These are phyloP conservation scores for Saksenaea oblongispora DNA, from an alignment of 371 early-diverging fungal genomes.

Conservation along the genomic window DNA sequence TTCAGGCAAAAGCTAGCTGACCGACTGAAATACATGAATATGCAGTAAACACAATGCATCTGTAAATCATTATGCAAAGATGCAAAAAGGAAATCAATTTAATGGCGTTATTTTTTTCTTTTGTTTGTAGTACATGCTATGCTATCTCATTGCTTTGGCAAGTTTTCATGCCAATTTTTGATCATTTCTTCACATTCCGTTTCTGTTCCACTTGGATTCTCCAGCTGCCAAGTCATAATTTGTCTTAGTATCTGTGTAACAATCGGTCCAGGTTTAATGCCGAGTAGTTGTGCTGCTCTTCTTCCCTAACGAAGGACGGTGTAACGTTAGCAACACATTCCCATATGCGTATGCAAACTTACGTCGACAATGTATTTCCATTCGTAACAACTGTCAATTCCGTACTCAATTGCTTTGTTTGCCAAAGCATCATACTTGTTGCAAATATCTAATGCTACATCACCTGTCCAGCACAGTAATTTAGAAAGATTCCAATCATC, in stretches of 20 bases:
- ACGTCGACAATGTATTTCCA: conserved; percentile 69
- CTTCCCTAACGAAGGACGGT: conserved; percentile 53
- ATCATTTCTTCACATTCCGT: conserved; percentile 58
- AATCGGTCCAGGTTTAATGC: conserved; percentile 66
- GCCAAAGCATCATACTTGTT: conserved; percentile 44
- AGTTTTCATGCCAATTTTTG: conserved; percentile 27
- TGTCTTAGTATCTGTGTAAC: conserved; percentile 53
- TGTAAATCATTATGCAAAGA: not conserved
- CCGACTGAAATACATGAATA: not conserved
- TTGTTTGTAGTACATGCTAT: not conserved
- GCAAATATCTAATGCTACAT: conserved; percentile 9
- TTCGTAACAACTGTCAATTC: conserved; percentile 55
- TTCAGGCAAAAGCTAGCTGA: not conserved
- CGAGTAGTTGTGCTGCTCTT: conserved; percentile 53
- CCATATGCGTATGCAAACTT: conserved; percentile 17
- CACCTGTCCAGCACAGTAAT: not conserved
- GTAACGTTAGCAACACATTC: not conserved
- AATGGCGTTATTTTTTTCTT: not conserved
- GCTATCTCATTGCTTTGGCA: not conserved
- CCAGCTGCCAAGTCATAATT: conserved; percentile 80
- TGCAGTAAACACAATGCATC: not conserved
- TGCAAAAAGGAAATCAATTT: no score
- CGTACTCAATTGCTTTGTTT: conserved; percentile 32
- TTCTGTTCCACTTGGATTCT: conserved; percentile 58
- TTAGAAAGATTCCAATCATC: not conserved